Base-by-base conservation (phyloP, 768 basidiomycete species). In the Suillus subluteus region DNA sequence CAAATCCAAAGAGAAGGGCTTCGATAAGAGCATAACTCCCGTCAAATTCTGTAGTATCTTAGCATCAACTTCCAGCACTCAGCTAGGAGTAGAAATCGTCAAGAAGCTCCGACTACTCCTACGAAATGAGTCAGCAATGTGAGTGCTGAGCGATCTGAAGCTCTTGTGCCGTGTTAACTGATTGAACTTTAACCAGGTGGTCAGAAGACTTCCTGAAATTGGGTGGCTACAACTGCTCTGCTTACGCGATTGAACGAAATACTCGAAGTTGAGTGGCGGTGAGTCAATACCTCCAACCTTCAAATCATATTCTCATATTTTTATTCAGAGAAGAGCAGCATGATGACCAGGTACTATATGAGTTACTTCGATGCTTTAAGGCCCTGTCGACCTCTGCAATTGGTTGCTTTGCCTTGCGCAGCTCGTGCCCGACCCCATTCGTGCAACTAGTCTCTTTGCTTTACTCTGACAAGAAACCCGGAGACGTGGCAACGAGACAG, bases 391-490 rank as follows among this genome's bases (percentile, higher is more conserved):
- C 96, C 0, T 95, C 94, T 9, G 84, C 91, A 58, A 90, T 93
- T 43, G 97, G 97, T 16, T 96, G 93, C 73, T 88, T 89, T 62
- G 95, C 98, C 6, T 86, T 99, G 13, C 90, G 95, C n/a, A 90
- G 88, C 71, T 91, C 90, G 38, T 91, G 91, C 66, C 96, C 96
- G 1, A 88, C 91, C 0, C 98, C 97, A 1, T 98, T 95, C 75
- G 82, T 84, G 5, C 92, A 96, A 68, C 83, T 99, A 37, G 84
- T 96, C 21, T 81, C 88, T 11, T 84, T 99, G 18, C 83, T 99
- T 2, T 99, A 94, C 78, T 97, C 96, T 4, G 97, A 99, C 82
- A 99, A 99, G 82, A 98, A 96, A 75, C 98, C 98, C 0, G 98
- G 98, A 54, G 98, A 99, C 46, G 83, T 99, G 11, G 87, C 89